Conservation (phyloP, 202 grass and related monocot species). For the Zoysia matrella region DNA sequence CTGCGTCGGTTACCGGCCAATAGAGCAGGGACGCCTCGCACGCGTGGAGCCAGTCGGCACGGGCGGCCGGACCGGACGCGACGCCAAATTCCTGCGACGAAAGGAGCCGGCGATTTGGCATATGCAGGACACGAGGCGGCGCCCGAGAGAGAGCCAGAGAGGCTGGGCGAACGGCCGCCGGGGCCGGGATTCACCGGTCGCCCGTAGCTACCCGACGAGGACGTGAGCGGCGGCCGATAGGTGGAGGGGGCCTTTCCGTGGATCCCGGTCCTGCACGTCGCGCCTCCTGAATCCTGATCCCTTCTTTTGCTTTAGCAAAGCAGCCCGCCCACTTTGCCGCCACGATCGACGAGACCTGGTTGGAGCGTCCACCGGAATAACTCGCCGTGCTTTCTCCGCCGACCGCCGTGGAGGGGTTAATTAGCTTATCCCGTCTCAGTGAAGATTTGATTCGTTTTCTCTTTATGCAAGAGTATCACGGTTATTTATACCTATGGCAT, state of each 20-base stretch:
- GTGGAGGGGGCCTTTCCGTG: background rate
- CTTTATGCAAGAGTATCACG: background rate
- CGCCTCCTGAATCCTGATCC: background rate
- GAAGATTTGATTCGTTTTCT: background rate
- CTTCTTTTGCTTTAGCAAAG: slow-evolving; percentile 19
- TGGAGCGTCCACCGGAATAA: background rate
- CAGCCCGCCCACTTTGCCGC: background rate
- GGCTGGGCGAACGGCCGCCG: background rate
- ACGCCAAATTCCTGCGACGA: background rate
- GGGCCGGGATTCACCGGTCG: background rate
- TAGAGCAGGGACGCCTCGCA: background rate
- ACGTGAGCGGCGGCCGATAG: background rate
- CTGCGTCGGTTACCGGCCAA: background rate
- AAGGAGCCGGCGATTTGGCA: background rate
- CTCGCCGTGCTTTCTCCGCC: slow-evolving; percentile 16
- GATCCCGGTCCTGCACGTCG: background rate
- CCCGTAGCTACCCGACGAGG: background rate
- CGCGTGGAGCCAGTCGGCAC: background rate
- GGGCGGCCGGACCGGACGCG: no score
- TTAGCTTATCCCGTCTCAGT: background rate
- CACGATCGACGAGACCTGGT: background rate
- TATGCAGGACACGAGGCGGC: background rate
- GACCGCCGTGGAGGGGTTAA: background rate
- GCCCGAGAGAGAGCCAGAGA: no score
- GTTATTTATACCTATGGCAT: background rate